Evolutionary conservation across 768 basidiomycete species (phyloP), one percentile per base, ranked within the genome.

Genomic region (Lactarius sp.): DNA sequence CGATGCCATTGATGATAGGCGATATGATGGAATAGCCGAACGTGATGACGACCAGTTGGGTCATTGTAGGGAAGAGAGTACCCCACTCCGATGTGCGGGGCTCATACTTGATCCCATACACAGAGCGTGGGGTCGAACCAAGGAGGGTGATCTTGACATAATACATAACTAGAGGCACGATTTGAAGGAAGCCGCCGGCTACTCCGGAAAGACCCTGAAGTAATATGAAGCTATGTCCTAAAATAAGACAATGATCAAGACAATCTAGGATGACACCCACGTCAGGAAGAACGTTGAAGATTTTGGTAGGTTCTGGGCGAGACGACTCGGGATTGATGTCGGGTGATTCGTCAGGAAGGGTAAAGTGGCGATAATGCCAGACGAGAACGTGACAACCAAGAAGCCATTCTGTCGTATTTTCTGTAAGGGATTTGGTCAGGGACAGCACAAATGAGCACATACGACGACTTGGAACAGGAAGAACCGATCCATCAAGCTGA

Each of bases 401-500:
- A 98, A 99, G 2, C 92, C 92, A 75, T 98, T 90, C 90, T 97
- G 52, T 14, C 34, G 18, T 37, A 66, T 42, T 18, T 16, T n/a
- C 9, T 46, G 42, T 53, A 41, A 67, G 62, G 13, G 16, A 12
- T 13, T 44, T 50, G 16, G 37, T 42, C 6, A 59, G 31, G 42
- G 0, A 34, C 10, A 7, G 36, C 18, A 41, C 20, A 53, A 18
- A 34, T 66, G 27, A 16, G 37, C 20, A 66, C 92, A 67, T 75
- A 95, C 92, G 58, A 97, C 76, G 54, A 95, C 90, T 77, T 90
- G 88, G 81, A 97, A 97, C 66, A 92, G 77, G 77, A 96, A 96
- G 77, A 81, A 98, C 22, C 97, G 80, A 1, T 85, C 86, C 95
- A 98, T 97, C 71, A 99, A 75, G 56, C 88, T 90, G 5, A 97